Evolutionary conservation across 345 rosid species (phyloP), one percentile per base, ranked within the genome.

Genomic region (Eucalyptus albens): DNA sequence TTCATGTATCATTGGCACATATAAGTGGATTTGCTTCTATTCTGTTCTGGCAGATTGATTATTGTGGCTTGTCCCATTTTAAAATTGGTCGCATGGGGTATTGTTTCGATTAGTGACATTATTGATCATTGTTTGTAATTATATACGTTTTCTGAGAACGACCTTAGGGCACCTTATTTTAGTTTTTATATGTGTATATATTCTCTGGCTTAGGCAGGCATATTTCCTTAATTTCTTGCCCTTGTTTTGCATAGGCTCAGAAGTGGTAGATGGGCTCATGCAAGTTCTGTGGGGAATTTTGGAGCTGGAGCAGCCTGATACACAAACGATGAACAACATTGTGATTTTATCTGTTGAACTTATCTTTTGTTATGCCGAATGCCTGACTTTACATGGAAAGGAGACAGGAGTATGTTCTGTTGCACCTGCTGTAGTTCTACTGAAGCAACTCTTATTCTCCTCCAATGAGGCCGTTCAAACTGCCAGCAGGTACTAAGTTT

Each of bases 271-370:
- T 94, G 96, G 97, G 86, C 95, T 98, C 90, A 95, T 97, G 98
- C 96, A 93, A 92, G 97, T 98, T 91, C 92, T 98, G 67, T 98
- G 99, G 99, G 99, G 97, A 92, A 96, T 98, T 94, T 92, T 98
- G 93, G 99, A 98, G 91, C 92, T 96, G 21, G 99, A 96, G 91
- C 97, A 95, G 89, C 99, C 97, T 65, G 98, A 96, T 90, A 94
- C 99, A 15, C 99, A 94, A 87, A 98, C 99, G 50, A 94, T 96
- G 98, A 98, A 97, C 92, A 97, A 94, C 88, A 92, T 98, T 82
- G 98, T 98, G 65, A 92, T 98, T 92, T 96, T 98, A 80, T 95
- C 98, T 55, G 99, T 98, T 91, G 99, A 97, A 89, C 96, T 98
- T 88, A 96, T 97, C 88, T 98, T 96, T 90, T 95, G 96, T 92